Evolutionary conservation across 1,284 basidiomycete species (phyloP).

Genomic region (Tilletia setariae): DNA sequence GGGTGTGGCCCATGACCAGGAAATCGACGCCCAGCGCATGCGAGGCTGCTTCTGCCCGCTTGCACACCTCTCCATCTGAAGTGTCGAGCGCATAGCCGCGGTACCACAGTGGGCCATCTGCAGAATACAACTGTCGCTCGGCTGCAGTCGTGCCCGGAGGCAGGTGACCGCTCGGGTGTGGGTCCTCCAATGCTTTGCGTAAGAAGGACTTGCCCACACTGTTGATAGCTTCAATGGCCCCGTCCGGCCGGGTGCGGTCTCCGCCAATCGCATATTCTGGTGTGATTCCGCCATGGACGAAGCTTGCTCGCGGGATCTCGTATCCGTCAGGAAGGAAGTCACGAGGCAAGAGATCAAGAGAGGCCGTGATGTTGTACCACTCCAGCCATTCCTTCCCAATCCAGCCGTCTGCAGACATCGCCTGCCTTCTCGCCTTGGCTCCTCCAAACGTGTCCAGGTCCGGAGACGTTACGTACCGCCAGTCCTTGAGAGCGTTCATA

Average conservation of each 20-base stretch:
- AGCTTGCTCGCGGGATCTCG: constrained; percentile 24
- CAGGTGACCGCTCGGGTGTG: constrained; percentile 19
- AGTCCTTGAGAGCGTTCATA: constrained; percentile 55
- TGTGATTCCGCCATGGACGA: constrained; percentile 52
- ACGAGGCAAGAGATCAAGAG: constrained; percentile 30
- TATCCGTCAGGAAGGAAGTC: constrained; percentile 19
- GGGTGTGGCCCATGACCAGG: constrained; percentile 30
- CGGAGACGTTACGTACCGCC: constrained; percentile 56
- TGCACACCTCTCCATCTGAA: constrained; percentile 25
- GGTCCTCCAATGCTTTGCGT: constrained; percentile 30
- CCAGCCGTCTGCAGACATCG: constrained; percentile 56
- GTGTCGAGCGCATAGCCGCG: constrained; percentile 45
- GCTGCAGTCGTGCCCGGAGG: constrained; percentile 29
- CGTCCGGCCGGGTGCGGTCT: neutral
- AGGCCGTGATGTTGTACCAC: constrained; percentile 39
- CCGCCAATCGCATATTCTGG: constrained; percentile 36
- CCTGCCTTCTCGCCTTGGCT: constrained; percentile 24
- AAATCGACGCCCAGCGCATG: constrained; percentile 17
- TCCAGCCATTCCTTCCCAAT: constrained; percentile 45
- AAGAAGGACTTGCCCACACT: constrained; percentile 33
- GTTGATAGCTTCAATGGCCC: constrained; percentile 33
- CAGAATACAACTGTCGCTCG: constrained; percentile 36
- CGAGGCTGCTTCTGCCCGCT: constrained; percentile 23
- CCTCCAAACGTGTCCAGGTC: constrained; percentile 55
- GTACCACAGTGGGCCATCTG: constrained; percentile 50